Base-by-base conservation (phyloP, 139 green algal genomes). In the Coelastrella sp. region DNA sequence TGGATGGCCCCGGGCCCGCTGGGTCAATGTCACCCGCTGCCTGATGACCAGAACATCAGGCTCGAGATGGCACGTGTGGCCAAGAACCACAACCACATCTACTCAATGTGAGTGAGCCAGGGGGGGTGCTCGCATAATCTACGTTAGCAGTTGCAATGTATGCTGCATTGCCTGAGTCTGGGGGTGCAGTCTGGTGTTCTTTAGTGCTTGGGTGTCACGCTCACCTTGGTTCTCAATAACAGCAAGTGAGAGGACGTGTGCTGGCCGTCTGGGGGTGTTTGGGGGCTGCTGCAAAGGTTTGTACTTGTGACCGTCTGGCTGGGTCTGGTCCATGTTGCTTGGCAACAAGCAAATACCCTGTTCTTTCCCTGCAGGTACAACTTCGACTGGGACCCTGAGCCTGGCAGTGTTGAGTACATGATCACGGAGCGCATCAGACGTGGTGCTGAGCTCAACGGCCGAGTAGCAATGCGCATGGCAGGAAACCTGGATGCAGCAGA, bases 1-100 rank as follows among this genome's bases (percentile, higher is more conserved):
- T 98, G 96, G 89, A 92, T 98, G 89, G 95, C 95, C 3, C 95
- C 96, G 80, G 96, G 97, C 8, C 97, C 97, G 7, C 89, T 97
- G 87, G 97, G 97, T 23, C 95, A 98, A 87, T 95, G 92, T 64
- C 94, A 96, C 92, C 91, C 96, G 75, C 83, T 98, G 23, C 96
- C 95, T 16, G 92, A 98, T 61, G 94, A 97, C 89, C 77, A 93
- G 20, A 80, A 89, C 10, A 76, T 99, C 11, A 95, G 95, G 47
- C 71, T 80, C 13, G 87, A 95, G 82, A 97, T 99, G 96, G 19
- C 17, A 5, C 76, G 80, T 2, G 90, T 92, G 3, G 93, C 92
- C 4, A 57, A 94, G 10, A 95, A 95, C 92, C 92, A 95, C 91
- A 57, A 78, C 7, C 87, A 88, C 71, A 65, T 95, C 7, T 93